Evolutionary conservation across 169 alveolate species (phyloP).

Genomic region (Eimeria maxima): DNA sequence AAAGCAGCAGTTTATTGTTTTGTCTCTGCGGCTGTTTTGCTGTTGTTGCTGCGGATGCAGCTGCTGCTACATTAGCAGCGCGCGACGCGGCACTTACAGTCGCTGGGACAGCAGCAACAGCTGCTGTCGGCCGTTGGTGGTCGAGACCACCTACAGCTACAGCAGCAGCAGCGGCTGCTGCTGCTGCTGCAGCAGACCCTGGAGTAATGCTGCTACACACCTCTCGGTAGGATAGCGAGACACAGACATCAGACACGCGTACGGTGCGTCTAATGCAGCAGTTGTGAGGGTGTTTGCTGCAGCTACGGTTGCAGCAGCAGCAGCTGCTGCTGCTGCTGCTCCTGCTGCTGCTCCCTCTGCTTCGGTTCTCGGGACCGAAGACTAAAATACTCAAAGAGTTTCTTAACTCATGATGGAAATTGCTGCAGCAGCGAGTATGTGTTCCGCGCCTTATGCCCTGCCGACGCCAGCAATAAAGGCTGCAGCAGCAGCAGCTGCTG

Average conservation of each 20-base stretch:
- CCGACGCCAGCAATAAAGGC: neutral
- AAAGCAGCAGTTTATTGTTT: neutral
- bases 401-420: neutral
- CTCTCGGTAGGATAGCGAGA: neutral
- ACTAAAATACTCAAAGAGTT: neutral
- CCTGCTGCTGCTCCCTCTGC: slow-evolving; percentile 2
- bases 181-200: neutral
- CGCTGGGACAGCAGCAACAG: neutral
- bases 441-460: neutral
- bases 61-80: neutral
- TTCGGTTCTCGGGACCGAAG: neutral
- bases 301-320: neutral
- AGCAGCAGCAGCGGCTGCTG: slow-evolving; percentile 15
- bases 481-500: slow-evolving; percentile 20
- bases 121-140: neutral
- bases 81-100: neutral
- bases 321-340: slow-evolving; percentile 16
- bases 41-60: neutral
- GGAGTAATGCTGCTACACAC: neutral
- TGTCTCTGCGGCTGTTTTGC: neutral
- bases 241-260: neutral
- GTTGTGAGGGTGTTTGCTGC: neutral
- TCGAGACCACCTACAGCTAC: neutral
- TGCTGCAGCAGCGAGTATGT: neutral
- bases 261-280: neutral